Conservation (phyloP, 352 stramenopile species). For the Elongisporangium prolatum region DNA sequence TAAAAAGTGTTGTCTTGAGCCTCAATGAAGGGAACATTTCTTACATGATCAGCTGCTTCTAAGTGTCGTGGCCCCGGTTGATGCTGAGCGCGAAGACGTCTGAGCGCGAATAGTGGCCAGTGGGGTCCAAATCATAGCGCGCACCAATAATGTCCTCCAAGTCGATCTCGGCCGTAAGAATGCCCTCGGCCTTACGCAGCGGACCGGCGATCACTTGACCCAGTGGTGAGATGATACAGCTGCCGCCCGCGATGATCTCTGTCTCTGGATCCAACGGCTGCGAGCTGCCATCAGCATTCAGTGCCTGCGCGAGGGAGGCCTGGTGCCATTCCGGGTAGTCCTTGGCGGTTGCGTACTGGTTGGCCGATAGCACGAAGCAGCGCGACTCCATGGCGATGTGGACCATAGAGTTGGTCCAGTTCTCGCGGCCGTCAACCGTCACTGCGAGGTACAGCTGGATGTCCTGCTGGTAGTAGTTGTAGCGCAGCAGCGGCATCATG, state of each 20-base stretch:
- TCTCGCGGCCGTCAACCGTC: slow-evolving; percentile 19
- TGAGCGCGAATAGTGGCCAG: slow-evolving; percentile 17
- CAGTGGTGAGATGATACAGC: slow-evolving; percentile 22
- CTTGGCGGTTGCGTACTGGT: slow-evolving; percentile 17
- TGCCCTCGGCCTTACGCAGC: slow-evolving; percentile 11
- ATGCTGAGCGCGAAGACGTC: slow-evolving; percentile 16
- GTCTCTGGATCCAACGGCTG: slow-evolving; percentile 8
- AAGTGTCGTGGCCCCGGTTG: neutral
- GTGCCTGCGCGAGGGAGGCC: neutral
- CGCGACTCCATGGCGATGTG: slow-evolving; percentile 24
- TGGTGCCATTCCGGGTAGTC: slow-evolving; percentile 17
- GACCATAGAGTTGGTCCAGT: slow-evolving; percentile 18
- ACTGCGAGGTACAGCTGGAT: slow-evolving; percentile 19
- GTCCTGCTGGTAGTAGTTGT: slow-evolving; percentile 19
- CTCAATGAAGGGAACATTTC: no score
- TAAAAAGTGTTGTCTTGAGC: no score
- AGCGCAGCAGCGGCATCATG: slow-evolving; percentile 25
- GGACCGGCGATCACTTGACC: slow-evolving; percentile 17
- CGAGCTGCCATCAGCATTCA: neutral
- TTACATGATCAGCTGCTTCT: neutral
- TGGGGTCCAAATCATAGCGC: slow-evolving; percentile 17
- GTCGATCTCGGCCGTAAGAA: slow-evolving; percentile 18
- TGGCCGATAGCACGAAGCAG: slow-evolving; percentile 25
- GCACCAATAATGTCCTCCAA: slow-evolving; percentile 14
- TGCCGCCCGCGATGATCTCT: slow-evolving; percentile 20